phyloP scores from a whole-genome alignment of 768 basidiomycete genomes.

The Suillus subalutaceus region DNA sequence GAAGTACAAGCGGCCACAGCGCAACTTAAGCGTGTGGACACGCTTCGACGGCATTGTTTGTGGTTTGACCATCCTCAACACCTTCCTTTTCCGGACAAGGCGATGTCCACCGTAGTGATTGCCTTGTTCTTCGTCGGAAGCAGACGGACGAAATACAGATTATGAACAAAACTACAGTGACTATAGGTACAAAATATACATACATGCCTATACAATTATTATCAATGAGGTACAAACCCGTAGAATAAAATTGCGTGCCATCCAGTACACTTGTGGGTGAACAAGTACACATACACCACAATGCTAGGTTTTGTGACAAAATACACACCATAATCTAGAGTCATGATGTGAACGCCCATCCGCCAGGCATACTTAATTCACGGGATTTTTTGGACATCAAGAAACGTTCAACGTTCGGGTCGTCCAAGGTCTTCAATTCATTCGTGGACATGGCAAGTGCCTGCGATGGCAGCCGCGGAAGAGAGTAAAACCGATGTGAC shows the following conservation, averaged over 20 bases:
- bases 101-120: constrained; percentile 22
- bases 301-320: not conserved
- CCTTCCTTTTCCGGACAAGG: constrained; percentile 39
- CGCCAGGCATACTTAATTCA: constrained; percentile 45
- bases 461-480: constrained; percentile 29
- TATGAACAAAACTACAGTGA: constrained; percentile 10
- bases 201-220: constrained; percentile 6
- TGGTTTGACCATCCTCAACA: constrained; percentile 30
- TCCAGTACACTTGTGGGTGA: not conserved
- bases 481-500: constrained; percentile 24
- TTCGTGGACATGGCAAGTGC: constrained; percentile 18
- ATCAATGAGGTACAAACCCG: constrained; percentile 11
- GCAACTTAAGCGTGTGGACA: not conserved
- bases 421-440: constrained; percentile 17
- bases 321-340: constrained; percentile 11
- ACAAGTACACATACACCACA: constrained; percentile 1
- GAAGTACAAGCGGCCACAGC: constrained; percentile 9
- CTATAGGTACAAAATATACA: constrained; percentile 21
- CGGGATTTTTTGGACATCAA: constrained; percentile 21
- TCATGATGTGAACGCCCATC: constrained; percentile 35
- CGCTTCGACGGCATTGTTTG: constrained; percentile 7
- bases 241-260: constrained; percentile 16
- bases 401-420: constrained; percentile 20
- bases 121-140: constrained; percentile 21
- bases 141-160: not conserved